phyloP scores from a whole-genome alignment of 2,329 filamentous ascomycete genomes.

The Seiridium unicorne region DNA sequence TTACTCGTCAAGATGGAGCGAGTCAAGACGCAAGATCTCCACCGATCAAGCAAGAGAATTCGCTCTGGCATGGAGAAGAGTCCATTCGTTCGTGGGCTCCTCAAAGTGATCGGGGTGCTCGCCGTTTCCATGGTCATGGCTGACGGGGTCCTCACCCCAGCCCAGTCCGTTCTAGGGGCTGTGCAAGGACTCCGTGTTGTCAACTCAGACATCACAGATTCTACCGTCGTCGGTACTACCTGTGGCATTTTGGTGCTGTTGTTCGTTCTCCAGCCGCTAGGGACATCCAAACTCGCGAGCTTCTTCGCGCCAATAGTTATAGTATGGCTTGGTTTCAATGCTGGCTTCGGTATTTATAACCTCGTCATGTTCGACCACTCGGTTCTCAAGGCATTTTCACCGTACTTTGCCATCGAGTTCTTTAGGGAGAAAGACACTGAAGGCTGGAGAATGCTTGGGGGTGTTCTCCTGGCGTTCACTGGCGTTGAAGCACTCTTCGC shows the following conservation, averaged over 20 bases:
- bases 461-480: constrained; percentile 72
- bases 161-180: constrained; percentile 68
- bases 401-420: constrained; percentile 60
- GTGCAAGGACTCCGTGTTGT: constrained; percentile 64
- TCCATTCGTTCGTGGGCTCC: constrained; percentile 43
- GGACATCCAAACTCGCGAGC: constrained; percentile 57
- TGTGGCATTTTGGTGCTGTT: constrained; percentile 64
- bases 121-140: constrained; percentile 68
- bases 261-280: constrained; percentile 64
- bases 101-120: constrained; percentile 63
- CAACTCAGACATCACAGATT: constrained; percentile 50
- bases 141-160: constrained; percentile 66
- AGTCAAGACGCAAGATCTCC: constrained; percentile 54
- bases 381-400: constrained; percentile 56
- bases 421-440: constrained; percentile 56
- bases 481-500: constrained; percentile 79
- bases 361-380: constrained; percentile 49
- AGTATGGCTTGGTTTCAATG: constrained; percentile 65
- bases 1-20: constrained; percentile 59
- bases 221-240: constrained; percentile 60
- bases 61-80: constrained; percentile 59
- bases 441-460: constrained; percentile 67
- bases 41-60: constrained; percentile 47
- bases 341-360: constrained; percentile 63
- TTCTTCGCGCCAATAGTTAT: constrained; percentile 66